Conservation (phyloP, 129 eudicot genomes). For the Logfia minima region DNA sequence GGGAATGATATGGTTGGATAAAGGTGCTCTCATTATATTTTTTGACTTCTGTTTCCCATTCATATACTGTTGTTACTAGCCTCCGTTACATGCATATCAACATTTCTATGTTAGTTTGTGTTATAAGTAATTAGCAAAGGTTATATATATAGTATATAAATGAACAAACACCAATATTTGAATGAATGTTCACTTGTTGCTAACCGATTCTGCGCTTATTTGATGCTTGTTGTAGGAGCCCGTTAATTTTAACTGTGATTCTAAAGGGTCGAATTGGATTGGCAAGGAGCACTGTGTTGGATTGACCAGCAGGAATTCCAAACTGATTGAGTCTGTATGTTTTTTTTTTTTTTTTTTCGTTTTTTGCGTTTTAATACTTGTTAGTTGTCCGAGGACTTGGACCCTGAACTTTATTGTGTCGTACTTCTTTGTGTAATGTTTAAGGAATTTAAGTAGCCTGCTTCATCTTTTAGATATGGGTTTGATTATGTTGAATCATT, state of each 20-base stretch:
- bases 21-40: background rate
- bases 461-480: background rate
- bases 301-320: background rate
- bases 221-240: background rate
- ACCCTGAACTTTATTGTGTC: background rate
- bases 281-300: background rate
- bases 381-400: background rate
- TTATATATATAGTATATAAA: background rate
- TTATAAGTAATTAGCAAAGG: background rate
- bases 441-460: background rate
- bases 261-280: background rate
- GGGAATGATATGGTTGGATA: constrained; percentile 27
- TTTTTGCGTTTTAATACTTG: background rate
- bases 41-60: background rate
- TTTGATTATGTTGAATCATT: background rate
- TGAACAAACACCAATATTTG: too few species aligned
- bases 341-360: background rate
- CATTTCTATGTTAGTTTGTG: background rate
- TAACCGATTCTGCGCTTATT: background rate
- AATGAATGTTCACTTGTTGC: too few species aligned
- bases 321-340: background rate
- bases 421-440: background rate
- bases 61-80: background rate
- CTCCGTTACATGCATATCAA: background rate
- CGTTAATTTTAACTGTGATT: background rate